Percentiles rank a stretch among this genome's conserved stretches.
Evolutionary conservation across 805 yeast genomes (phyloP).

Genomic region (Saccharomycopsis olivae): DNA sequence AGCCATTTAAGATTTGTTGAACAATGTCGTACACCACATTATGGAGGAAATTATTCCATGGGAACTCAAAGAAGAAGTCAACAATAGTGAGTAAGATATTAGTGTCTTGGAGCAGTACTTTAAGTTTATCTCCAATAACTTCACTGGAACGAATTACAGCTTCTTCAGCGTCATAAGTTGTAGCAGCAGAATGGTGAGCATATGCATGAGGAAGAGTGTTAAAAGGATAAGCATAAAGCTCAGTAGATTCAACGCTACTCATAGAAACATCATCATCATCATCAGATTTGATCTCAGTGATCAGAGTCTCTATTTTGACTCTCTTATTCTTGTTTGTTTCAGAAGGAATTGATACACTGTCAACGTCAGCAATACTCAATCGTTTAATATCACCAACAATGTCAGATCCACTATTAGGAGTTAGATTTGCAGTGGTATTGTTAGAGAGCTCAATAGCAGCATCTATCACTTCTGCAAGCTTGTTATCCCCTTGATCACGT

Average conservation of each 20-base stretch:
- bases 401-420: too few species aligned
- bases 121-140: conserved; percentile 62
- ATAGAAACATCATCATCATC: conserved; percentile 10
- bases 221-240: too few species aligned
- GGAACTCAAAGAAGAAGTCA: conserved; percentile 59
- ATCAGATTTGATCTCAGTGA: conserved; percentile 15
- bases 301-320: too few species aligned
- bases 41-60: conserved; percentile 81
- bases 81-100: conserved; percentile 47
- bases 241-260: too few species aligned
- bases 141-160: conserved; percentile 40
- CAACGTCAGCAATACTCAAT: conserved; percentile 16
- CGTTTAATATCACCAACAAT: conserved; percentile 14
- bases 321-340: conserved; percentile 20
- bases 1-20: conserved; percentile 73
- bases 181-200: too few species aligned
- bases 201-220: too few species aligned
- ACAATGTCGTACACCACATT: conserved; percentile 78
- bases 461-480: background rate
- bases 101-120: conserved; percentile 58
- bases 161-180: conserved; percentile 21
- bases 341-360: conserved; percentile 19
- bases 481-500: background rate
- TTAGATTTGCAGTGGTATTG: background rate
- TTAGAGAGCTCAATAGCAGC: conserved; percentile 1